phyloP scores from a whole-genome alignment of 148 eudicot species.

The Amaranthus hypochondriacus region DNA sequence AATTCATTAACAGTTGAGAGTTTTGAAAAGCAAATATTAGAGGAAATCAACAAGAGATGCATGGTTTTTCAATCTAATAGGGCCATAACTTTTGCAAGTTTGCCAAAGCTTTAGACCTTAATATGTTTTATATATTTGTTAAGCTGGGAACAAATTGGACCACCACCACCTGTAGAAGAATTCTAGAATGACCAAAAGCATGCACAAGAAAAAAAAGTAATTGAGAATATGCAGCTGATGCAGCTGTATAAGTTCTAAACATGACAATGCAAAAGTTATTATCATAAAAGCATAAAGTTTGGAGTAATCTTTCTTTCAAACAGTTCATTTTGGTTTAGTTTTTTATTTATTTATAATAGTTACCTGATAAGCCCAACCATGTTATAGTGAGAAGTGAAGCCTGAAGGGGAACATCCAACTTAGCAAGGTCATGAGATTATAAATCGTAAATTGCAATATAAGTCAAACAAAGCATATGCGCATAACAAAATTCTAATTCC shows the following conservation, averaged over 20 bases:
- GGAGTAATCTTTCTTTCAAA: not conserved
- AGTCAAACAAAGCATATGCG: not conserved
- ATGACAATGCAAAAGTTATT: not conserved
- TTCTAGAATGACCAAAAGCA: not conserved
- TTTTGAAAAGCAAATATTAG: not conserved
- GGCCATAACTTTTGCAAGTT: not conserved
- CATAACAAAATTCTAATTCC: not conserved
- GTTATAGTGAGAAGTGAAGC: too few relatives aligned
- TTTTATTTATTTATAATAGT: not conserved
- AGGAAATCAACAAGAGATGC: not conserved
- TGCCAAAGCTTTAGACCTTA: not conserved
- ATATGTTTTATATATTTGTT: not conserved
- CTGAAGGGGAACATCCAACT: too few relatives aligned
- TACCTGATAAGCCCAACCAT: not conserved
- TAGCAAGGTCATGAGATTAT: not conserved
- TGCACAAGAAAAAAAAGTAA: not conserved
- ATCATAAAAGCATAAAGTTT: not conserved
- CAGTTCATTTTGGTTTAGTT: not conserved
- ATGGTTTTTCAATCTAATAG: not conserved
- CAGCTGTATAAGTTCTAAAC: not conserved
- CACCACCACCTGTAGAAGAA: not conserved
- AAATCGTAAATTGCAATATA: not conserved
- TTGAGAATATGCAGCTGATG: not conserved
- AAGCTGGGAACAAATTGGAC: not conserved
- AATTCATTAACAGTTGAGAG: not conserved